Conservation (phyloP, 2,329 filamentous ascomycete genomes). For the Sarocladium oryzae region DNA sequence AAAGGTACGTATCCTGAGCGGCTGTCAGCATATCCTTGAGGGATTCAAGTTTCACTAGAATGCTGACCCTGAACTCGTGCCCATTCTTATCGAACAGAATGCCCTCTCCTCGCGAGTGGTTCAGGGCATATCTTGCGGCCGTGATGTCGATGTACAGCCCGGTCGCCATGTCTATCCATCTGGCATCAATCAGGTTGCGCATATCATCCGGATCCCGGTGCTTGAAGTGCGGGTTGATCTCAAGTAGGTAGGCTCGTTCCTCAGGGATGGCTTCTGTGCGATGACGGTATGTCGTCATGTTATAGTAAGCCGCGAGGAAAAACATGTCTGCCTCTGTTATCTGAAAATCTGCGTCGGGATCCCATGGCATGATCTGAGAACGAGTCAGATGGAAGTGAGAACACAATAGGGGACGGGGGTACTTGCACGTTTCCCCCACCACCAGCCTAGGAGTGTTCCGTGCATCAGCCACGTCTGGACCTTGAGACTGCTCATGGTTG, state of each 20-base stretch:
- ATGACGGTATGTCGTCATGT: constrained; percentile 46
- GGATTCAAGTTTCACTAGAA: neutral
- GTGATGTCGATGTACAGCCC: constrained; percentile 47
- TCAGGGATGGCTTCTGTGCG: constrained; percentile 30
- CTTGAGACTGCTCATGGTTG: constrained; percentile 57
- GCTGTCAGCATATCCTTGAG: neutral
- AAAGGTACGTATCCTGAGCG: constrained; percentile 50
- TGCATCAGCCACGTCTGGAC: constrained; percentile 80
- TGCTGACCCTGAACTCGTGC: constrained; percentile 39
- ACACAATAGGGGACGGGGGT: neutral
- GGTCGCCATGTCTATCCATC: constrained; percentile 41
- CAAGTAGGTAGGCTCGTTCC: constrained; percentile 40
- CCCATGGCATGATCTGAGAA: constrained; percentile 63
- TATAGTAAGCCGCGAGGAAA: constrained; percentile 60
- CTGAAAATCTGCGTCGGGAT: constrained; percentile 71
- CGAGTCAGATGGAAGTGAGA: neutral
- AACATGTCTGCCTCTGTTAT: constrained; percentile 60
- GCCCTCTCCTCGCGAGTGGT: constrained; percentile 35
- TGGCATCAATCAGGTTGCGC: constrained; percentile 39
- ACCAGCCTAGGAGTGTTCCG: constrained; percentile 80
- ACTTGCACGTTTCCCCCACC: constrained; percentile 61
- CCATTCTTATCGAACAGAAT: constrained; percentile 45
- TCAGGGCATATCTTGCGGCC: constrained; percentile 40
- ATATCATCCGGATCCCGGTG: constrained; percentile 30
- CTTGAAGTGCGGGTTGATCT: constrained; percentile 38